phyloP scores from a whole-genome alignment of 257 asterid species.

The Primulina huaijiensis region DNA sequence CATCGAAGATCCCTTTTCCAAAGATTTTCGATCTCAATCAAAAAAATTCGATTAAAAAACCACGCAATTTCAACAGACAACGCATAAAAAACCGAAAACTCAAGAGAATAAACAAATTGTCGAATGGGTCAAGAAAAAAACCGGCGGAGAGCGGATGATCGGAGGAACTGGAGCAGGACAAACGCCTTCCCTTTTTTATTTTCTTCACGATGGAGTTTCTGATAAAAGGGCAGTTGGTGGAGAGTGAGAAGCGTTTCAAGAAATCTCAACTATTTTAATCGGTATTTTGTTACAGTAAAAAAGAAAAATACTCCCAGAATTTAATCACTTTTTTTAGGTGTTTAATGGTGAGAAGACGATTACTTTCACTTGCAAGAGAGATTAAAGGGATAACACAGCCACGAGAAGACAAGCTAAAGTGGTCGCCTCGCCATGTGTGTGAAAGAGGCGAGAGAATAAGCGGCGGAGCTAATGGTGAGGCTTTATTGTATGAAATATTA shows the following conservation, averaged over 20 bases:
- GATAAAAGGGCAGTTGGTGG: constrained; percentile 1
- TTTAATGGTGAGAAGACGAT: background rate
- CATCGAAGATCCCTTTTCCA: background rate
- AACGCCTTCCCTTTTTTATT: background rate
- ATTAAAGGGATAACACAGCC: background rate
- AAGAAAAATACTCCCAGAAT: background rate
- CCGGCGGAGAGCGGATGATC: background rate
- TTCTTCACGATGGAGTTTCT: background rate
- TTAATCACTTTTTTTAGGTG: background rate
- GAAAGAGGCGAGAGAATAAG: background rate
- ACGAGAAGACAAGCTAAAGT: background rate
- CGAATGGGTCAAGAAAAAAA: background rate
- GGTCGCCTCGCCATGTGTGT: background rate
- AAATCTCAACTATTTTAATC: too few species aligned
- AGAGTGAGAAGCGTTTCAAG: background rate
- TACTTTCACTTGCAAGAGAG: background rate
- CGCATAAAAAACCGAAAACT: background rate
- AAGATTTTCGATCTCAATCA: background rate
- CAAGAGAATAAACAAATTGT: too few species aligned
- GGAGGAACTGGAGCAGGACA: background rate
- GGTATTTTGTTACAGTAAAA: background rate
- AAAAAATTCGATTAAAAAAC: background rate
- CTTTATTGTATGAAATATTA: too few species aligned
- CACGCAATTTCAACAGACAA: background rate
- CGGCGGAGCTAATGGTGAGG: background rate